Evolutionary conservation across 78 protist genomes (phyloP).

Genomic region (Dictyostelium citrinum): DNA sequence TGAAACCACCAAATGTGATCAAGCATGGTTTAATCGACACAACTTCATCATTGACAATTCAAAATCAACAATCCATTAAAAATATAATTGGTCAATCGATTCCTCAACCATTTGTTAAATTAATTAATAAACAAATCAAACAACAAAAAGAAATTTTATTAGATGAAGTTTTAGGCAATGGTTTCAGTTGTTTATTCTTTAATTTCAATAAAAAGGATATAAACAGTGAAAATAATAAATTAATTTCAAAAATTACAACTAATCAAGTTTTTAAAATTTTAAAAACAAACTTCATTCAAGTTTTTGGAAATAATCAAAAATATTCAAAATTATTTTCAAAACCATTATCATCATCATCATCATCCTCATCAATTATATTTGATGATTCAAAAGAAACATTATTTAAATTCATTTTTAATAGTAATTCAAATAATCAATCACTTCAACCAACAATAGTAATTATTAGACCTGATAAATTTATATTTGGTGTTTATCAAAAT

Average conservation of each 20-base stretch:
- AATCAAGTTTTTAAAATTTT: background rate
- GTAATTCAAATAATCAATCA: background rate
- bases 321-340: background rate
- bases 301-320: background rate
- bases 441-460: background rate
- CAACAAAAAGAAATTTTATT: background rate
- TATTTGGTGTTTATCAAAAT: slow-evolving; percentile 20
- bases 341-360: background rate
- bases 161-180: slow-evolving; percentile 12
- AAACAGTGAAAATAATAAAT: background rate
- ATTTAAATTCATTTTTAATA: background rate
- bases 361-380: background rate
- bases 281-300: background rate
- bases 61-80: background rate
- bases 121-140: background rate
- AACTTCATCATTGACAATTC: background rate
- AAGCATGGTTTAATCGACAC: background rate
- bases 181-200: slow-evolving; percentile 12
- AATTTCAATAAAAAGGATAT: background rate
- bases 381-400: background rate
- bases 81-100: background rate
- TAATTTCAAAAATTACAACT: background rate
- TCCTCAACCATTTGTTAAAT: background rate
- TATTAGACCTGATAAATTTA: slow-evolving; percentile 31
- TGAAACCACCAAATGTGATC: slow-evolving; percentile 6